Evolutionary conservation across 805 yeast genomes (phyloP).

Genomic region (Blastobotrys terrestris): DNA sequence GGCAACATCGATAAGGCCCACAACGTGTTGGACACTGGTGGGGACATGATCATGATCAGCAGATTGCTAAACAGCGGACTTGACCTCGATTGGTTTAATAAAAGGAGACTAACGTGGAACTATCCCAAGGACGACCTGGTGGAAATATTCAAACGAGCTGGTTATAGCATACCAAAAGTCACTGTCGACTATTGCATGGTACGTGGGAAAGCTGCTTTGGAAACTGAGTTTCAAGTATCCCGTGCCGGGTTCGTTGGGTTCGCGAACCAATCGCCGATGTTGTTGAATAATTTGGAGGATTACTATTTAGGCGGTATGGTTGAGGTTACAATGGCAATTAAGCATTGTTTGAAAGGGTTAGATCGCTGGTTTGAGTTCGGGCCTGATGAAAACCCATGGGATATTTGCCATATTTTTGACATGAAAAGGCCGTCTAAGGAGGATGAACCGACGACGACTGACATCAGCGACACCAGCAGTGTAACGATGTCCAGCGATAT

Average conservation of each 20-base stretch:
- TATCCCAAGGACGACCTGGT: conserved; percentile 41
- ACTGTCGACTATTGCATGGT: conserved; percentile 45
- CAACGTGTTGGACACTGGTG: conserved; percentile 50
- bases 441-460: no score
- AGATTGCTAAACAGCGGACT: conserved; percentile 32
- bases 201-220: conserved; percentile 48
- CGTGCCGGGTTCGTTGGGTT: conserved; percentile 27
- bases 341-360: conserved; percentile 35
- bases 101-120: conserved; percentile 21
- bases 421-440: conserved; percentile 27
- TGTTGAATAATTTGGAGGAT: conserved; percentile 38
- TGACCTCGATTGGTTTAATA: conserved; percentile 24
- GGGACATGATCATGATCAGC: conserved; percentile 49
- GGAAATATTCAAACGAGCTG: conserved; percentile 35
- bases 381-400: conserved; percentile 26
- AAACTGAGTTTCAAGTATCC: conserved; percentile 39
- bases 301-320: conserved; percentile 50
- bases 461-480: no score
- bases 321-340: conserved; percentile 39
- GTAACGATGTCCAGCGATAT: neutral
- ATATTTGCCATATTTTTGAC: conserved; percentile 30
- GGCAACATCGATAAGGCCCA: conserved; percentile 49
- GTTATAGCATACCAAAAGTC: conserved; percentile 31
- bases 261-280: conserved; percentile 40
- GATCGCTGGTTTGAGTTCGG: conserved; percentile 38